Percentiles rank a stretch among this genome's conserved stretches.
These are phyloP conservation scores for Phytophthora melonis DNA, from an alignment of 352 stramenopile genomes.

Conservation along the genomic window DNA sequence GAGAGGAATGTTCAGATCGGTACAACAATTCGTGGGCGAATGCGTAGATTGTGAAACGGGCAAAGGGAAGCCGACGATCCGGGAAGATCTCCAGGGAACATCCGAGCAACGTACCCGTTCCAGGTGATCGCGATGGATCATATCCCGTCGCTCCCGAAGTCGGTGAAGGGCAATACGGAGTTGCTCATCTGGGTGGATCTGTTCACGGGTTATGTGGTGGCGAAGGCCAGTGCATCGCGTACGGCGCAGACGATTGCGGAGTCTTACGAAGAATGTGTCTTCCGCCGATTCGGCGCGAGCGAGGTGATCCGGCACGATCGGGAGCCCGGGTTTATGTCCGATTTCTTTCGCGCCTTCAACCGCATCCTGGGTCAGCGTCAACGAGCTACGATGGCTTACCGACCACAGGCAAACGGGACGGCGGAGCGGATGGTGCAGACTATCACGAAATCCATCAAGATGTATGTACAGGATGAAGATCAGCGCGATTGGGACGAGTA, in stretches of 20 bases:
- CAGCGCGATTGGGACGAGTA: background rate
- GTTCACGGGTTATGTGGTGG: background rate
- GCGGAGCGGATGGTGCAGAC: background rate
- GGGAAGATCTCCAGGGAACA: no score
- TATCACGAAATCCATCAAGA: background rate
- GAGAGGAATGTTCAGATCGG: background rate
- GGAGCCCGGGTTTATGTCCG: background rate
- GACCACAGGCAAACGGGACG: background rate
- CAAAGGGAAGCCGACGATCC: no score
- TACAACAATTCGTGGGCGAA: background rate
- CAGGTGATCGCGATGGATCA: no score
- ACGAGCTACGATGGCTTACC: background rate
- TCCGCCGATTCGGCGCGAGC: background rate
- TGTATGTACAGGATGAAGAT: background rate
- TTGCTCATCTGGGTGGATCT: background rate
- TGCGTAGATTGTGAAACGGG: constrained; percentile 4
- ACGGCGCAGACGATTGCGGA: background rate
- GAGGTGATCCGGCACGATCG: background rate
- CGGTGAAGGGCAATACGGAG: no score
- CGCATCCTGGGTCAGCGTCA: background rate
- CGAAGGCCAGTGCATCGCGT: background rate
- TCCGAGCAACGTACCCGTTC: no score
- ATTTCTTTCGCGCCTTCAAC: background rate
- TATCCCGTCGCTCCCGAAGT: no score
- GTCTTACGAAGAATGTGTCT: background rate